Evolutionary conservation across 176 grass and related monocot species (phyloP).

Genomic region (Pontederia crassipes): DNA sequence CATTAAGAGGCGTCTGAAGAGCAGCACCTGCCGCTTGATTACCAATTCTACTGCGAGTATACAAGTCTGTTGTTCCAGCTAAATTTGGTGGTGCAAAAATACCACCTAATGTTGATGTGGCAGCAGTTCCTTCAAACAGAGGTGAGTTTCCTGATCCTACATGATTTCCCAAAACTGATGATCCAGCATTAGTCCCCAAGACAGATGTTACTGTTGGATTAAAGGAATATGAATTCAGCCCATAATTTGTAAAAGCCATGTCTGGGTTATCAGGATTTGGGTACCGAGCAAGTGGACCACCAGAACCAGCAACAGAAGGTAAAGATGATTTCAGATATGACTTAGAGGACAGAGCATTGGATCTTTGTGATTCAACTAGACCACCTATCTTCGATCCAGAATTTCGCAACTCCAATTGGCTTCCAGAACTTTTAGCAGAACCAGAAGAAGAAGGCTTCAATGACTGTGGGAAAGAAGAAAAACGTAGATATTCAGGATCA

Average conservation of each 20-base stretch:
- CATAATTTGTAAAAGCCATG: slow-evolving; percentile 53
- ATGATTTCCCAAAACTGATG: slow-evolving; percentile 46
- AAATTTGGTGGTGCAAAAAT: slow-evolving; percentile 46
- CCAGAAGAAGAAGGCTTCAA: slow-evolving; percentile 50
- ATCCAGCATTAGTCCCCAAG: slow-evolving; percentile 40
- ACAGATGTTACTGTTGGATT: slow-evolving; percentile 38
- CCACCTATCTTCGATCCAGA: slow-evolving; percentile 25
- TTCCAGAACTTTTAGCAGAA: slow-evolving; percentile 24
- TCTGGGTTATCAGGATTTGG: slow-evolving; percentile 52
- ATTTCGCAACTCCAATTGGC: slow-evolving; percentile 38
- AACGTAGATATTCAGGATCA: slow-evolving; percentile 40
- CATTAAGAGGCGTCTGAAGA: slow-evolving; percentile 41
- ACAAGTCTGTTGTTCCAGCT: slow-evolving; percentile 40
- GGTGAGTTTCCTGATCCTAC: slow-evolving; percentile 37
- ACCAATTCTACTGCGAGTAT: slow-evolving; percentile 38
- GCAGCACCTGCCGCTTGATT: slow-evolving; percentile 32
- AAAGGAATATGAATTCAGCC: slow-evolving; percentile 37
- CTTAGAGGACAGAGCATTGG: slow-evolving; percentile 23
- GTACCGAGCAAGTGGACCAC: slow-evolving; percentile 58
- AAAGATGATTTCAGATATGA: slow-evolving; percentile 60
- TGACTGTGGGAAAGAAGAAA: slow-evolving; percentile 30
- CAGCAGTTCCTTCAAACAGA: slow-evolving; percentile 42
- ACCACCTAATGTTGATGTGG: slow-evolving; percentile 37
- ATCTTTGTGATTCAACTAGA: slow-evolving; percentile 34
- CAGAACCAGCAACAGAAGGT: slow-evolving; percentile 48